Percentiles rank a stretch among this genome's conserved stretches.
phyloP scores from a whole-genome alignment of 2,329 filamentous ascomycete species.

The Harringtonia lauricola region DNA sequence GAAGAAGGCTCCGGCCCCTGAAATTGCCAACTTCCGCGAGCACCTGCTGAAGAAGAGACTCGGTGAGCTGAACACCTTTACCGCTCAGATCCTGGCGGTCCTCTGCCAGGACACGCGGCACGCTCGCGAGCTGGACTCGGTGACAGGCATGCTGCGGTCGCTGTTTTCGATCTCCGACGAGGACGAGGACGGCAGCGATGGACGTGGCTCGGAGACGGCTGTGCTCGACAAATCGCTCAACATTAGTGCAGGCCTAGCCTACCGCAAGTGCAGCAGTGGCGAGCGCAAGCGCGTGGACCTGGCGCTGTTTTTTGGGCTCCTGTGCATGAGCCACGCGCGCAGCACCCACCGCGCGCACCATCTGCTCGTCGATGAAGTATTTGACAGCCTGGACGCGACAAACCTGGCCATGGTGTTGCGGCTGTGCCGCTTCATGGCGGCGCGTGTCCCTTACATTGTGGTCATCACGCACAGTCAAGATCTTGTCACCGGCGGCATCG shows the following conservation, averaged over 20 bases:
- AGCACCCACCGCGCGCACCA: conserved; percentile 20
- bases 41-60: conserved; percentile 17
- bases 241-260: conserved; percentile 17
- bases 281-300: conserved; percentile 24
- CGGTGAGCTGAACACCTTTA: conserved; percentile 17
- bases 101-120: conserved; percentile 19
- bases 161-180: conserved; percentile 11
- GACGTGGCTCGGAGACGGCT: not conserved
- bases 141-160: conserved; percentile 15
- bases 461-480: not conserved
- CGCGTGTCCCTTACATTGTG: not conserved
- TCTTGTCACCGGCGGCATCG: no score
- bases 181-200: not conserved
- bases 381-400: conserved; percentile 19
- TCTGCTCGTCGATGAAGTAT: conserved; percentile 22
- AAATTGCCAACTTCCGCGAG: conserved; percentile 15
- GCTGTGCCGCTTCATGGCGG: not conserved
- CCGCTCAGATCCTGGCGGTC: conserved; percentile 16
- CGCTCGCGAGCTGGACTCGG: conserved; percentile 13
- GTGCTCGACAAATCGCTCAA: conserved; percentile 16
- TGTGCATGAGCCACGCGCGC: conserved; percentile 16
- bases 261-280: conserved; percentile 22
- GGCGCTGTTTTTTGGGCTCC: conserved; percentile 22
- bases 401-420: conserved; percentile 18
- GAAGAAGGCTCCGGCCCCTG: no score